Base-by-base conservation (phyloP, 2,329 filamentous ascomycete genomes). In the Talaromyces pinophilus region DNA sequence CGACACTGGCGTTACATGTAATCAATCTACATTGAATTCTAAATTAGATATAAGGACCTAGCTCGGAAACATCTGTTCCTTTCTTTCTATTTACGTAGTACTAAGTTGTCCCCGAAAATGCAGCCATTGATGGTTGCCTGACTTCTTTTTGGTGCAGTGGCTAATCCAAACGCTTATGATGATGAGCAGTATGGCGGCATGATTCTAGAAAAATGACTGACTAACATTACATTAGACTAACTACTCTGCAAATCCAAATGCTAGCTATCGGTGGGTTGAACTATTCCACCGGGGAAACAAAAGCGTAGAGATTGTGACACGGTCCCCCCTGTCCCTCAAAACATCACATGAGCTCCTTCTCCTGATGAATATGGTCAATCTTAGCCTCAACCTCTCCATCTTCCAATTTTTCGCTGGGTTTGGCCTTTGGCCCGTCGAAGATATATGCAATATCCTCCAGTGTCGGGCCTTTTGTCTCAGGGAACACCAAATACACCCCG, bases 381-480 rank as follows among this genome's bases (percentile, higher is more conserved):
- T 57, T 57, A 5, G 15, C 13, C 15, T 22, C 52, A 19, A 33
- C 11, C 28, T 57, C 52, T 38, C 52, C 30, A 19, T 5, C 52
- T 35, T 57, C 52, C 1, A 35, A 10, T 3, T 33, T 57, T 19
- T 35, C 30, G 11, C 52, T 57, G 28, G 30, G 2, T 17, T 62
- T 48, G 22, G 85, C 86, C 40, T 85, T 80, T 33, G 87, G 84
- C 46, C 88, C 89, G 71, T 91, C 89, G 71, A 92, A 91, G 74
- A 91, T 90, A 72, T 86, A 85, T 57, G 88, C 86, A 68, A 90
- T 84, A 74, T 90, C 88, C 74, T 91, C 89, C 0, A 92, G 86
- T 1, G 88, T 91, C 0, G 88, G 87, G 3, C 89, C 88, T 72
- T 86, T 87, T 19, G 89, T 92, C 80, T 92, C 89, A 65, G 89